Evolutionary conservation across 1,139 yeast species (phyloP), one percentile per base, ranked within the genome.

Genomic region (Nakaseomyces nivariensis): DNA sequence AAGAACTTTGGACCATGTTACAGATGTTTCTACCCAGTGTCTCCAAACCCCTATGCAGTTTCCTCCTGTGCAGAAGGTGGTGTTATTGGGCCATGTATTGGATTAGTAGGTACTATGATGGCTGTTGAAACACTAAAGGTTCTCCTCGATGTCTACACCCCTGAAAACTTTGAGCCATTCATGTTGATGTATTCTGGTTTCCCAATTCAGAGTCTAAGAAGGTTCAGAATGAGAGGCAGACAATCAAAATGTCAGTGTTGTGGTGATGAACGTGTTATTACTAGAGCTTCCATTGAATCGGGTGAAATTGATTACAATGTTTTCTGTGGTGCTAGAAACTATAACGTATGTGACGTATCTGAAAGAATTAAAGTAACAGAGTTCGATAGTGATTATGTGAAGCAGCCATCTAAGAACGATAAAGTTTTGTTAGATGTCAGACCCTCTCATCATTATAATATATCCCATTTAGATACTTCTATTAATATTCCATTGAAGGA

Each of bases 21-120:
- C 62, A 72, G 99, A 54, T 94, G 99, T 62, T 81, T 90, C 66
- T 88, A 86, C 58, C 97, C 98, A 0, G 72, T 71, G 10, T 96
- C 98, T 0, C 97, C 99, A 0, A 82, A 94, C 0, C 85, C 96
- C 0, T 81, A 79, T 49, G 74, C 87, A 1, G 89, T 90, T 0
- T 77, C 90, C 0, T 78, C 95, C 0, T 94, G 99, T 61, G 79
- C 88, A 8, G 97, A 89, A 66, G 96, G 96, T 3, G 99, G 99
- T 3, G 95, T 94, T 1, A 67, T 94, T 25, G 98, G 98, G 0
- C 96, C 98, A 0, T 94, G 92, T 5, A 95, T 94, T 46, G 99
- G 98, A 0, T 61, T 89, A 1, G 79, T 92, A 63, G 99, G 99
- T 4, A 74, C 82, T 0, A 74, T 86, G 72, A 94, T 94, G 85